Percentiles rank a stretch among this genome's conserved stretches.
Conservation (phyloP, 1,284 basidiomycete species). For the Rhodotorula sp. region DNA sequence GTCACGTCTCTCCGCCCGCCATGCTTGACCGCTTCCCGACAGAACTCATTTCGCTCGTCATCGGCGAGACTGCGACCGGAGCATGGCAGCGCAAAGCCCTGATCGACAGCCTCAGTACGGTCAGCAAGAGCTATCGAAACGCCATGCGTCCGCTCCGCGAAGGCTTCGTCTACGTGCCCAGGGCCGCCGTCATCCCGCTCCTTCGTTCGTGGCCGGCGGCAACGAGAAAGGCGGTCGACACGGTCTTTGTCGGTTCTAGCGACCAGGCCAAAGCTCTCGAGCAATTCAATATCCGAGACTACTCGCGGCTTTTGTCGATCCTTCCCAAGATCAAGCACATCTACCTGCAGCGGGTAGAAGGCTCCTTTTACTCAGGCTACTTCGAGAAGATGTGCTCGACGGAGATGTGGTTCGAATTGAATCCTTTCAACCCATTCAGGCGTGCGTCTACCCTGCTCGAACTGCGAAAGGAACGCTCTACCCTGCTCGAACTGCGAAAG, state of each 20-base stretch:
- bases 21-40: conserved; percentile 1
- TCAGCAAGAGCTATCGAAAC: background rate
- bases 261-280: background rate
- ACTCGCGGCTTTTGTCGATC: too few species aligned
- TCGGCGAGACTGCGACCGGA: background rate
- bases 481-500: background rate
- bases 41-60: background rate
- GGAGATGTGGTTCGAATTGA: too few species aligned
- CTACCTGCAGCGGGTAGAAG: too few species aligned
- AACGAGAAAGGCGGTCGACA: background rate
- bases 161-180: background rate
- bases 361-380: too few species aligned
- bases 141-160: background rate
- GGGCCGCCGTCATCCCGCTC: background rate
- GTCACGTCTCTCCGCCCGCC: too few species aligned
- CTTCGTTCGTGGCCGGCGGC: background rate
- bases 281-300: background rate
- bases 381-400: too few species aligned
- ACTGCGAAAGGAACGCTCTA: background rate
- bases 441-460: background rate
- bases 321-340: too few species aligned
- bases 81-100: background rate
- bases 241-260: background rate
- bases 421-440: background rate
- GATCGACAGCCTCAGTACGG: background rate